Conservation (phyloP, 371 early-diverging fungal genomes). For the Syncephalastrum monosporum region DNA sequence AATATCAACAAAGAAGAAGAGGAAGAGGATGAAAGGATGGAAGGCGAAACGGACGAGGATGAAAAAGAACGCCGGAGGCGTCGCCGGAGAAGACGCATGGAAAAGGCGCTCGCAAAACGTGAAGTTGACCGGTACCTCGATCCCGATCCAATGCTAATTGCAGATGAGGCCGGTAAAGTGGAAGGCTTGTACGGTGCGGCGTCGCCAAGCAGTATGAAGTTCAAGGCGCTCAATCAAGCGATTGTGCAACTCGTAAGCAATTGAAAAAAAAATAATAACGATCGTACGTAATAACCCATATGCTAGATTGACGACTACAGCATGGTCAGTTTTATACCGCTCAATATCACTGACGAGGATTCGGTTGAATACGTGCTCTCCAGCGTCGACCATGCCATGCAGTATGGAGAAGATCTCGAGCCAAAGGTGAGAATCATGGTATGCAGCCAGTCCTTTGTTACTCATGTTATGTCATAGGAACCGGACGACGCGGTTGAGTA, state of each 20-base stretch:
- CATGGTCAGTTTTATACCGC: constrained; percentile 94
- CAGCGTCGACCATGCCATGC: constrained; percentile 93
- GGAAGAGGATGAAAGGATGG: constrained; percentile 11
- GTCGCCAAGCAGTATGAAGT: constrained; percentile 63
- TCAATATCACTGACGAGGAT: constrained; percentile 95
- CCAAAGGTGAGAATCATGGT: constrained; percentile 65
- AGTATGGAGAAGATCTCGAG: constrained; percentile 96
- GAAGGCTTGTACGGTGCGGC: constrained; percentile 18
- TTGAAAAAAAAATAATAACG: background rate
- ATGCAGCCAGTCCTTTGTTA: constrained; percentile 5
- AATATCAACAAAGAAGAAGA: constrained; percentile 33
- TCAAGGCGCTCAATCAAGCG: constrained; percentile 85
- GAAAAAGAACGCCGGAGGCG: constrained; percentile 33
- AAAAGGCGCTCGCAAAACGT: constrained; percentile 40
- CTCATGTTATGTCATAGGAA: constrained; percentile 26
- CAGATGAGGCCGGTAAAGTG: constrained; percentile 72
- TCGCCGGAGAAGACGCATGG: constrained; percentile 32
- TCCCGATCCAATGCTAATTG: constrained; percentile 81
- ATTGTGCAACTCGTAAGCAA: constrained; percentile 76
- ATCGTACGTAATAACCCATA: background rate
- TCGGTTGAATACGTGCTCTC: constrained; percentile 83
- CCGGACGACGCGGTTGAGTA: constrained; percentile 40
- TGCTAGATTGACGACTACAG: constrained; percentile 88
- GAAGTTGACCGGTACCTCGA: constrained; percentile 76
- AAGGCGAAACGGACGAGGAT: constrained; percentile 18